Base-by-base conservation (phyloP, 495 filamentous ascomycete species). In the Filosporella fistucella region DNA sequence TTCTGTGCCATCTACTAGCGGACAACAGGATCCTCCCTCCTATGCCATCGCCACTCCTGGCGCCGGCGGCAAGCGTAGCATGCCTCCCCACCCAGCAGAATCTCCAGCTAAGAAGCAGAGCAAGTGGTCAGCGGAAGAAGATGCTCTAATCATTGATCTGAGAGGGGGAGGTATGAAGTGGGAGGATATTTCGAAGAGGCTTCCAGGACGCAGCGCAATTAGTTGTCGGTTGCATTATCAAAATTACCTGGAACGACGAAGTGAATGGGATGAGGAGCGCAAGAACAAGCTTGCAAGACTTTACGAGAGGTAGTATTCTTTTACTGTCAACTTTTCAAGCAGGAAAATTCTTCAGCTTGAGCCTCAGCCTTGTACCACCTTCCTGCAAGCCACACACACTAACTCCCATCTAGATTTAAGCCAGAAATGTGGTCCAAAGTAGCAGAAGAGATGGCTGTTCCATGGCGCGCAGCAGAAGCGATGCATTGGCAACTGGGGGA, bases 401-500 rank as follows among this genome's bases (percentile, higher is more conserved):
- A 56, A 56, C 45, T 32, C 22, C 18, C 4, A 22, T 28, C 45
- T 63, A 97, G 91, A 61, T 95, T 96, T 73, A 96, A 96, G 64
- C 78, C 85, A 51, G 89, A 96, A 55, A 96, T 98, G 88, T 98
- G 93, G 93, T 81, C 83, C 35, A 88, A 88, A 56, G 82, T 98
- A 4, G 87, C 89, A 26, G 85, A 87, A 62, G 93, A 98, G 68
- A 90, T 98, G 84, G 81, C 80, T n/a, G 83, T 96, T 54, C 93
- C 93, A 21, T 98, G 91, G 91, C 80, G 91, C 43, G 87, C 93
- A 6, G 91, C 87, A 24, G 93, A 98, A 68, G 88, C 87, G 13
- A 96, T 96, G 91, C 93, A 98, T 67, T 98, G 93, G 93, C 86
- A 94, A 58, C 67, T 98, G 16, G 93, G 93, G 42, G 91, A 95